Base-by-base conservation (phyloP, 106 monocot species). In the Dioscorea zingiberensis region DNA sequence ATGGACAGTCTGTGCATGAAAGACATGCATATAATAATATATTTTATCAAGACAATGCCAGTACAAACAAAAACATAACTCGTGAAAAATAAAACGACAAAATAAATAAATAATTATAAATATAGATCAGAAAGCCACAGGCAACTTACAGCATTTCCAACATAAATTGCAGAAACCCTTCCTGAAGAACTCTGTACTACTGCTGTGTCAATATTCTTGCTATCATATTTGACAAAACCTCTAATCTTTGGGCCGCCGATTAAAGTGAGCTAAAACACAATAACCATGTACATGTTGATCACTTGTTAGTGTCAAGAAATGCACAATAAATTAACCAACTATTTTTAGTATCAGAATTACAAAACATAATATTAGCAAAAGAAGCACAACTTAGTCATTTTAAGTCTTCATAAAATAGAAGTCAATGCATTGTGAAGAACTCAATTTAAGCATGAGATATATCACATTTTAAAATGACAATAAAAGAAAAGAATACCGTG, bases 111-210 rank as follows among this genome's bases (percentile, higher is more conserved):
- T 13, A 58, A 21, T 1, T 4, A 18, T 4, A 51, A 51, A 51
- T 18, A 69, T 69, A 2, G 14, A 32, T 4, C 29, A 22, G 7
- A 30, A 30, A 27, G 5, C 48, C 25, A 44, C 2, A 55, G 23
- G 15, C 17, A 54, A 80, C 92, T 89, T 78, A 98, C 97, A 73
- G 89, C 67, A 79, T 93, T 93, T 69, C 97, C 97, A 27, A 69
- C 13, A 27, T 86, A 77, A 24, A 80, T 78, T 59, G 97, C 89
- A 55, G 72, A 72, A 66, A 98, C 48, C 30, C 44, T 85, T 59
- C 92, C 97, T 29, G 84, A 84, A 60, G 69, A 67, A 61, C 65
- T 68, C n/a, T 86, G 54, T 47, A 93, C 62, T 57, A 16, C 68
- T 63, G 79, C 97, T 71, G 59, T 72, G 47, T 74, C 77, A 66